Percentiles rank a stretch among this genome's conserved stretches.
These are phyloP conservation scores for Talinum fruticosum DNA, from an alignment of 148 eudicot species.

Conservation along the genomic window DNA sequence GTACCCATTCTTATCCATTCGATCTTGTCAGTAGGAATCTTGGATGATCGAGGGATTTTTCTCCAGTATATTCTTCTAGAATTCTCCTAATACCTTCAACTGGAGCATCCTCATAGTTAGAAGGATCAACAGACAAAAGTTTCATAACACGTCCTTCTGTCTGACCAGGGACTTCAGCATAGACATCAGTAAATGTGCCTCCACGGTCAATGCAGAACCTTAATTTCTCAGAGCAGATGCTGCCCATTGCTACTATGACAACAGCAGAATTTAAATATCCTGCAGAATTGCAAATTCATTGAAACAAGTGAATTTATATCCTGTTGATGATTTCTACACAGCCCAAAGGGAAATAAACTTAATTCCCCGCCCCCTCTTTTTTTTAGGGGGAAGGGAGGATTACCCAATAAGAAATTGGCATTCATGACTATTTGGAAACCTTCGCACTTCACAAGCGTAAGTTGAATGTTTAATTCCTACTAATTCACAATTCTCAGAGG, in stretches of 20 bases:
- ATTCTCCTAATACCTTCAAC: conserved; percentile 95
- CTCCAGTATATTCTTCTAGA: conserved; percentile 76
- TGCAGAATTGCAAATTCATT: conserved; percentile 8
- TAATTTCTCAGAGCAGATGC: conserved; percentile 54
- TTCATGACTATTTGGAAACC: neutral
- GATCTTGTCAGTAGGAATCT: conserved; percentile 84
- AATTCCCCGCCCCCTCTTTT: no score
- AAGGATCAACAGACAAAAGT: conserved; percentile 88
- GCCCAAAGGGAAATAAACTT: neutral
- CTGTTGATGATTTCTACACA: neutral
- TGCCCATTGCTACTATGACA: conserved; percentile 53
- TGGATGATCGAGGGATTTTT: conserved; percentile 64
- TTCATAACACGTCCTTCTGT: conserved; percentile 86
- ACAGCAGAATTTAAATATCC: conserved; percentile 12
- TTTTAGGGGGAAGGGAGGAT: no score
- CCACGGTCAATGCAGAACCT: conserved; percentile 97
- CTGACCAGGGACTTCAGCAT: conserved; percentile 93
- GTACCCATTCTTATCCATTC: conserved; percentile 99
- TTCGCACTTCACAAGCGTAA: neutral
- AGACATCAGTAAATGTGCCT: conserved; percentile 93
- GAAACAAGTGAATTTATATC: neutral
- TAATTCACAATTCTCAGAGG: neutral
- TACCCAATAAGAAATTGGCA: neutral
- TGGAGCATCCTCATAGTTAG: conserved; percentile 97
- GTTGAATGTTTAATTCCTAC: neutral